A percentile compares a stretch with the other conserved stretches of the same genome.
These are phyloP conservation scores for Sporopachydermia lactativora DNA, from an alignment of 805 yeast species.

Conservation along the genomic window DNA sequence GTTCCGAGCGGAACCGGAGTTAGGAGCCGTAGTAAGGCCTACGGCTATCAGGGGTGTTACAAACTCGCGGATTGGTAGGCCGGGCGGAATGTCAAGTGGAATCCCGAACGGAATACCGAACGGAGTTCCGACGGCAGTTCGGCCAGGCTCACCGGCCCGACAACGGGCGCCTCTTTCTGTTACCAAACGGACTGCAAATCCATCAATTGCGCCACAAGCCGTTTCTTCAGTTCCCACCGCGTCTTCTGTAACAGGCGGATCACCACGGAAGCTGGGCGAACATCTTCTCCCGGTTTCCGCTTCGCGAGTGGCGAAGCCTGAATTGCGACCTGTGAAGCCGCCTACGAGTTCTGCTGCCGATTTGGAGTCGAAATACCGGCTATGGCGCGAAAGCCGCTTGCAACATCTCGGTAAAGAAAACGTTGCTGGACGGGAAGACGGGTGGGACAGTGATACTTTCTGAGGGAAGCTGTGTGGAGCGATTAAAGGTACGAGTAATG, in stretches of 20 bases:
- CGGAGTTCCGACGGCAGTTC: not conserved
- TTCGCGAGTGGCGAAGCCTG: no score
- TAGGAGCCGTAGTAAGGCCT: not conserved
- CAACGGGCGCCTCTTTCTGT: not conserved
- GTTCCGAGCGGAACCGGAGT: conserved; percentile 1
- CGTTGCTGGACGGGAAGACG: not conserved
- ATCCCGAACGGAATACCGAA: not conserved
- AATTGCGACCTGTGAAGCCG: not conserved
- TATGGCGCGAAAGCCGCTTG: not conserved
- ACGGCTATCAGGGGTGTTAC: not conserved
- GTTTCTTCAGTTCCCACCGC: no score
- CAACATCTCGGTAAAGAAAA: not conserved
- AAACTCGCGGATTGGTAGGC: not conserved
- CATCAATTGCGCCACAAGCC: no score
- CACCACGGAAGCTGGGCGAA: no score
- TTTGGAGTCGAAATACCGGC: not conserved
- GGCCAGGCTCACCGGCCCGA: no score
- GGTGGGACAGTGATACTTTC: conserved; percentile 1
- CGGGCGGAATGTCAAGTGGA: not conserved
- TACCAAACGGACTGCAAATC: no score
- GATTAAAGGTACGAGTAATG: no score
- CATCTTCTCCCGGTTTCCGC: no score
- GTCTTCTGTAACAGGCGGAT: no score
- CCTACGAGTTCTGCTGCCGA: not conserved
- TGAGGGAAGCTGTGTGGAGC: no score